phyloP scores from a whole-genome alignment of 805 yeast genomes.

The Candida saitoana region DNA sequence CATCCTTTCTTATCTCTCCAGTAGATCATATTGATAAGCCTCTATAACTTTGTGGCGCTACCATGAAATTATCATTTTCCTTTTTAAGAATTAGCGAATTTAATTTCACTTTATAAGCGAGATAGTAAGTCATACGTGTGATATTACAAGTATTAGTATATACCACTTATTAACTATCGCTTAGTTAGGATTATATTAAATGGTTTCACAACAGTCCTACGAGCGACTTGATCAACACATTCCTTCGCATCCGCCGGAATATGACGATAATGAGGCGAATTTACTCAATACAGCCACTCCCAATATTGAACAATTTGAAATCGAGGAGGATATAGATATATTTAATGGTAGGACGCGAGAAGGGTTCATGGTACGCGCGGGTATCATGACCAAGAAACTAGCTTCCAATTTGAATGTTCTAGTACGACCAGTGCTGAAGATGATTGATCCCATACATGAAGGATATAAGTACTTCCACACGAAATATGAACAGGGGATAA shows the following conservation, averaged over 20 bases:
- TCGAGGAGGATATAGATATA: constrained; percentile 24
- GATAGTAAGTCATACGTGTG: not conserved
- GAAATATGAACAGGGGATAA: constrained; percentile 53
- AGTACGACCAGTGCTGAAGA: constrained; percentile 40
- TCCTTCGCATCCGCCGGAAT: constrained; percentile 14
- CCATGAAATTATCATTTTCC: too few species aligned
- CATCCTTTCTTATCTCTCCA: too few species aligned
- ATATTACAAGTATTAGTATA: too few species aligned
- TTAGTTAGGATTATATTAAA: too few species aligned
- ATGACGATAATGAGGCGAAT: constrained; percentile 10
- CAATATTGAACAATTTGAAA: constrained; percentile 33
- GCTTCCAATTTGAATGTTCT: constrained; percentile 33
- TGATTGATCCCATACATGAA: constrained; percentile 51
- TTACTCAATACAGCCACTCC: constrained; percentile 2
- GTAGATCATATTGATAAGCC: too few species aligned
- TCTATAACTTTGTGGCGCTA: too few species aligned
- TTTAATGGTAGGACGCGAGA: constrained; percentile 11
- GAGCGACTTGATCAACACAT: constrained; percentile 3
- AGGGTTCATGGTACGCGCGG: constrained; percentile 33
- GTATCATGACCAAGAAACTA: constrained; percentile 28
- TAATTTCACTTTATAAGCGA: not conserved
- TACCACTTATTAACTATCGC: too few species aligned
- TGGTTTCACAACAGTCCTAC: constrained; percentile 1
- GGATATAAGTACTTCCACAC: constrained; percentile 37
- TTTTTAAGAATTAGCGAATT: not conserved